These are phyloP conservation scores for Cantharellus cinnabarinus DNA, from an alignment of 768 basidiomycete genomes.

Conservation along the genomic window DNA sequence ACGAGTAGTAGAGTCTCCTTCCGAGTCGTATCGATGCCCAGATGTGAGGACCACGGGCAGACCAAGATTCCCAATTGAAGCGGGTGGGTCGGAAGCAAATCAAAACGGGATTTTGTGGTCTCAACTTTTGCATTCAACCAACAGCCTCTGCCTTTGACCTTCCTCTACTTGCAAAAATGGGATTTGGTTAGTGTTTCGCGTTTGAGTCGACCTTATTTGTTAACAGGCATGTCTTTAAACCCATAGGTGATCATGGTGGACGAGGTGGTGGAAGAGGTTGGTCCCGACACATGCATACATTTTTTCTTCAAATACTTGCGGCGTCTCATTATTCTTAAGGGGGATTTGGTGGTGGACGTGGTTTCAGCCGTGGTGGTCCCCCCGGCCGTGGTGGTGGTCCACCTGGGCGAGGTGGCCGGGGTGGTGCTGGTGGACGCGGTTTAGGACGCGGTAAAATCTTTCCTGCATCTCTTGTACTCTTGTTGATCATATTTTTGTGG, in stretches of 20 bases:
- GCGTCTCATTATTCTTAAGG: not conserved
- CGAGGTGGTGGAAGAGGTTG: conserved; percentile 53
- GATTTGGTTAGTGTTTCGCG: conserved; percentile 16
- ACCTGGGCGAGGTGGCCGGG: conserved; percentile 16
- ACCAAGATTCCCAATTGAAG: too few relatives aligned
- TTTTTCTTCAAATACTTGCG: not conserved
- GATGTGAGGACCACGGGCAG: too few relatives aligned
- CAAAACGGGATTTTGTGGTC: too few relatives aligned
- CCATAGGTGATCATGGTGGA: conserved; percentile 41
- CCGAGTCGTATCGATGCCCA: too few relatives aligned
- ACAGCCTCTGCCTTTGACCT: not conserved
- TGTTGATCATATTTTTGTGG: too few relatives aligned
- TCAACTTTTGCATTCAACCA: too few relatives aligned
- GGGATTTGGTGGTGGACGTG: conserved; percentile 5
- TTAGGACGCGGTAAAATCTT: conserved; percentile 10
- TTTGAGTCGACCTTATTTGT: not conserved
- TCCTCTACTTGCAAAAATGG: conserved; percentile 11
- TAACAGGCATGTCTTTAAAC: not conserved
- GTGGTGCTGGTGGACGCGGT: conserved; percentile 21
- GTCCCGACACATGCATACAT: not conserved
- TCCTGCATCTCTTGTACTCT: too few relatives aligned
- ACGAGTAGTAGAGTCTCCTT: too few relatives aligned
- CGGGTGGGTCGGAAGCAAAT: too few relatives aligned
- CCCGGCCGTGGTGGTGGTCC: conserved; percentile 21
- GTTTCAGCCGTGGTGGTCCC: conserved; percentile 13